These are phyloP conservation scores for Senecio squalidus DNA, from an alignment of 140 eudicot species.

Conservation along the genomic window DNA sequence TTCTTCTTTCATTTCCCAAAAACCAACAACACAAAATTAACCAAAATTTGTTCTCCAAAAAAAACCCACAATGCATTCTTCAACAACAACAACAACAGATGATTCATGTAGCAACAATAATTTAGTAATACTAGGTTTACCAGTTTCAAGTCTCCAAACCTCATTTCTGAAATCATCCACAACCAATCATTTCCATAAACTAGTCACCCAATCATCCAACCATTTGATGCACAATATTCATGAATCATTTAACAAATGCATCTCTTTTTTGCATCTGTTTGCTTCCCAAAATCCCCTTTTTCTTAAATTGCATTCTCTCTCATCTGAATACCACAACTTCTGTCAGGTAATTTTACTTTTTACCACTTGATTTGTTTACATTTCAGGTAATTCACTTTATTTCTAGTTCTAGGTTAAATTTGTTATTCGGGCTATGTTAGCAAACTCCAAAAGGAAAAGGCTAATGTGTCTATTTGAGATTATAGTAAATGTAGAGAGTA, in stretches of 20 bases:
- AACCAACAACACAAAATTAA: background rate
- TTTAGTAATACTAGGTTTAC: constrained; percentile 24
- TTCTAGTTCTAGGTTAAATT: too few species aligned
- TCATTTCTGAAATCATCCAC: constrained; percentile 18
- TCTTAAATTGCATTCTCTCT: constrained; percentile 29
- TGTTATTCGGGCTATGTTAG: too few species aligned
- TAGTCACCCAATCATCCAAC: constrained; percentile 34
- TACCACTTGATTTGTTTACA: background rate
- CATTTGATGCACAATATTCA: constrained; percentile 35
- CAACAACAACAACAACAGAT: constrained; percentile 19
- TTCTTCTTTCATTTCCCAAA: background rate
- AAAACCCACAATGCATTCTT: constrained; percentile 23
- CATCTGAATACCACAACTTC: constrained; percentile 30
- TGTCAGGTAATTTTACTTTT: constrained; percentile 38
- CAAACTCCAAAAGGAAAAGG: too few species aligned
- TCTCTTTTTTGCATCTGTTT: constrained; percentile 26
- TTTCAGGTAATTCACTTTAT: background rate
- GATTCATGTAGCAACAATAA: constrained; percentile 6
- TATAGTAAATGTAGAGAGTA: too few species aligned
- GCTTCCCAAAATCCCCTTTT: constrained; percentile 46
- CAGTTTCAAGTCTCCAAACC: constrained; percentile 36
- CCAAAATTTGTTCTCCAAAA: background rate
- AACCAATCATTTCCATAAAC: constrained; percentile 26
- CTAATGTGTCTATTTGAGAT: too few species aligned
- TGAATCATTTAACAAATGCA: constrained; percentile 39